Conservation (phyloP, 148 eudicot species). For the Chenopodium quinoa region DNA sequence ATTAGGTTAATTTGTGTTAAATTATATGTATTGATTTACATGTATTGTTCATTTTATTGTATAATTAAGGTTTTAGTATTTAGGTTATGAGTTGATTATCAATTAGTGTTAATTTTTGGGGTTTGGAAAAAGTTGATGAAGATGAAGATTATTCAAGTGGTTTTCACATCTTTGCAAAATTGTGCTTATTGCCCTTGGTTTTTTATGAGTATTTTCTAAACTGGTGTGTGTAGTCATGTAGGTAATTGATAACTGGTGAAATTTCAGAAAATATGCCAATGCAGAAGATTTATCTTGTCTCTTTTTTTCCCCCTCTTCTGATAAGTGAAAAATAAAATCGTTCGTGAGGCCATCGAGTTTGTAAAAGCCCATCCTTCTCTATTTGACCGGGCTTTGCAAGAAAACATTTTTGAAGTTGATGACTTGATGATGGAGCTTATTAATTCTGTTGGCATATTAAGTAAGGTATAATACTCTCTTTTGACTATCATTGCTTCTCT, state of each 20-base stretch:
- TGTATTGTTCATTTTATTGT: no score
- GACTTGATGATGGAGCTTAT: slow-evolving; percentile 69
- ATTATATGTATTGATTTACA: no score
- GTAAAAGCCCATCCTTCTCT: slow-evolving; percentile 77
- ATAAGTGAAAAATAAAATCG: slow-evolving; percentile 91
- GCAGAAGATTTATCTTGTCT: neutral
- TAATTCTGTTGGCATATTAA: slow-evolving; percentile 81
- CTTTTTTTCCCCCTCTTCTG: neutral
- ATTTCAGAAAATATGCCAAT: neutral
- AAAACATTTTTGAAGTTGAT: slow-evolving; percentile 65
- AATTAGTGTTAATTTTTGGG: no score
- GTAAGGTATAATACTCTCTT: slow-evolving; percentile 56
- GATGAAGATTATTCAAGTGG: neutral
- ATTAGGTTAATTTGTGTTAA: no score
- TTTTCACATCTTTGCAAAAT: neutral
- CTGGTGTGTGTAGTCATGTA: neutral
- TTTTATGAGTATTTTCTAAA: neutral
- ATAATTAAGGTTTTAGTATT: no score
- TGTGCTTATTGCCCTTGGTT: neutral
- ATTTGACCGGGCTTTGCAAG: slow-evolving; percentile 78
- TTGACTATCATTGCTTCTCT: neutral
- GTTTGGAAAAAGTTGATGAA: no score
- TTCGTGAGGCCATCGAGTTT: slow-evolving; percentile 85
- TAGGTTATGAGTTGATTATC: no score
- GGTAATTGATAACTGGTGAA: neutral